Base-by-base conservation (phyloP, 148 eudicot species). In the Cornus suecica region DNA sequence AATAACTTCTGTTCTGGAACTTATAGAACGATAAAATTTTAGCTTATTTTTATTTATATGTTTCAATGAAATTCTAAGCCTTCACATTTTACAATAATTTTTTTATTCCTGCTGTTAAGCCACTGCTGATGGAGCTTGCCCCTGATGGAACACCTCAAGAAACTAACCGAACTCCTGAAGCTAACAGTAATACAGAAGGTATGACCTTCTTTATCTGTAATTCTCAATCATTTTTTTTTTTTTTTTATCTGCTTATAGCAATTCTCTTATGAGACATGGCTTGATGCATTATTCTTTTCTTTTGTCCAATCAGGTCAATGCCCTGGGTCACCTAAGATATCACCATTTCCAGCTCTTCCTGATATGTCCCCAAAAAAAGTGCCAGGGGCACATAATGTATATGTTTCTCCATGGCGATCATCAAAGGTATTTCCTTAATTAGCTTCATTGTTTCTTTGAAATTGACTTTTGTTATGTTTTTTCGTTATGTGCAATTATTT, bases 331-430 rank as follows among this genome's bases (percentile, higher is more conserved):
- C 99, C 98, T 1, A 93, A 81, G 79, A 26, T 87, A 81, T 88
- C 98, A 54, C 65, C 90, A 63, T 96, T 96, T 78, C 97, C 99
- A 41, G 90, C 86, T 77, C 94, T 96, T 66, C 99, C 99, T 58
- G 99, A 96, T 72, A 93, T 93, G 98, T 96, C 99, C 30, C 99
- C 99, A 7, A 96, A 91, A 88, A 96, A 96, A 77, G 94, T 96
- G 45, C 90, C 97, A n/a, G 84, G 90, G 2, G 86, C 74, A 25
- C 98, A 91, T 67, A 96, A 96, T 81, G 93, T 96, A 30, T 96
- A 93, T 27, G 98, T 96, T 62, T 93, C 98, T 62, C 99, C 99
- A 8, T 83, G 93, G 81, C 90, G 98, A 70, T 91, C 98, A 68
- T 90, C 98, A 14, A 96, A 96, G 99, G 99, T 96, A 90, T 65